A percentile compares a stretch with the other conserved stretches of the same genome.
These are phyloP conservation scores for Colletotrichum magnum DNA, from an alignment of 2,329 filamentous ascomycete genomes.

Conservation along the genomic window DNA sequence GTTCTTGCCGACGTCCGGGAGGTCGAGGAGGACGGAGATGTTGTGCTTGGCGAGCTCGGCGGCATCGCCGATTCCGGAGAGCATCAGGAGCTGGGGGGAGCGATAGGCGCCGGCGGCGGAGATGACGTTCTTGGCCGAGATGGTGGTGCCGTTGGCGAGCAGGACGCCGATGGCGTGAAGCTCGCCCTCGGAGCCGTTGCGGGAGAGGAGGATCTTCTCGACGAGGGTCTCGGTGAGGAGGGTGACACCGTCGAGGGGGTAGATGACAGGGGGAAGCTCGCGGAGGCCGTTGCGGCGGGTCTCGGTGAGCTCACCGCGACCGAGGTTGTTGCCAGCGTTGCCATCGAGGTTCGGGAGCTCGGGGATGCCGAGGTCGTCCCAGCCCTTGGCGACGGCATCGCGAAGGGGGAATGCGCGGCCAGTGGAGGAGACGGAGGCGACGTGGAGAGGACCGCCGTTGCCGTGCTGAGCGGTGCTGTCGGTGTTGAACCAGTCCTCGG, in stretches of 20 bases:
- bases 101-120: constrained; percentile 64
- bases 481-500: constrained; percentile 43
- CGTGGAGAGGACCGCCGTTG: constrained; percentile 53
- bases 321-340: constrained; percentile 49
- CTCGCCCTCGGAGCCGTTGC: background rate
- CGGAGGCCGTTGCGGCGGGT: constrained; percentile 44
- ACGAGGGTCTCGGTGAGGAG: constrained; percentile 45
- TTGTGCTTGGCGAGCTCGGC: constrained; percentile 56
- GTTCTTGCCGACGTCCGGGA: constrained; percentile 65
- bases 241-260: constrained; percentile 46
- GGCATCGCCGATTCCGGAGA: constrained; percentile 66
- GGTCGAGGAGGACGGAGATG: constrained; percentile 58
- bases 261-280: constrained; percentile 44
- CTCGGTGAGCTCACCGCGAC: constrained; percentile 50
- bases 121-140: constrained; percentile 52
- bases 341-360: constrained; percentile 44
- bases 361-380: constrained; percentile 56
- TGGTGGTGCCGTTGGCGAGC: constrained; percentile 45
- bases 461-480: constrained; percentile 54
- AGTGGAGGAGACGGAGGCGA: constrained; percentile 48
- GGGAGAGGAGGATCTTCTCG: constrained; percentile 42
- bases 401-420: constrained; percentile 56
- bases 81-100: constrained; percentile 65
- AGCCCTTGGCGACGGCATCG: constrained; percentile 52
- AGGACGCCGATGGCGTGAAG: constrained; percentile 47